Conservation (phyloP, 441 rosid species). For the Pelargonium myrrhifolium region DNA sequence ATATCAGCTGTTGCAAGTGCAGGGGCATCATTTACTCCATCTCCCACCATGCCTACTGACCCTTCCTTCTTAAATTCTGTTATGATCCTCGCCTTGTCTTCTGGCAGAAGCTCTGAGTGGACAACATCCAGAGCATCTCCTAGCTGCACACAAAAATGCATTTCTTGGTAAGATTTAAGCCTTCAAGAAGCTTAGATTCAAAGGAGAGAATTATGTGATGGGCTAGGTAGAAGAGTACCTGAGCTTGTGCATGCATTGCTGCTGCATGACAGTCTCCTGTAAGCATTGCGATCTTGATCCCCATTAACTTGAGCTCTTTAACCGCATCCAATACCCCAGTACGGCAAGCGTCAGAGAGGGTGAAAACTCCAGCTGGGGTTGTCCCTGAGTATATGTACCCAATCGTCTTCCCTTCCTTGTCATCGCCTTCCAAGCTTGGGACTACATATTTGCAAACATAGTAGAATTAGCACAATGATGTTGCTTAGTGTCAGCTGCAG, state of each 20-base stretch:
- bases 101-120: constrained; percentile 69
- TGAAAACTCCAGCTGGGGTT: constrained; percentile 45
- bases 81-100: constrained; percentile 56
- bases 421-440: constrained; percentile 23
- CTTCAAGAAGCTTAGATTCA: too few relatives aligned
- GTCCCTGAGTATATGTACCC: constrained; percentile 53
- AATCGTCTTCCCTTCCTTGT: constrained; percentile 31
- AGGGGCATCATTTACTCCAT: constrained; percentile 87
- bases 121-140: constrained; percentile 48
- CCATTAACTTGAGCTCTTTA: constrained; percentile 41
- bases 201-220: too few relatives aligned
- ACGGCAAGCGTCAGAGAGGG: constrained; percentile 69
- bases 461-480: background rate
- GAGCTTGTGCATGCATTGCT: constrained; percentile 62
- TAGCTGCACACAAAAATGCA: constrained; percentile 34
- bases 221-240: constrained; percentile 25
- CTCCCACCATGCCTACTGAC: constrained; percentile 76
- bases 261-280: constrained; percentile 70
- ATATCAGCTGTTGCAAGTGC: constrained; percentile 80
- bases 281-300: constrained; percentile 65
- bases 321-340: constrained; percentile 64
- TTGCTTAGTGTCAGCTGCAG: background rate
- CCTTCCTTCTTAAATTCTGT: constrained; percentile 48
- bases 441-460: background rate
- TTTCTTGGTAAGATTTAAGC: background rate